A percentile compares a stretch with the other conserved stretches of the same genome.
Evolutionary conservation across 208 protist species (phyloP).

Genomic region (Histomonas meleagridis): DNA sequence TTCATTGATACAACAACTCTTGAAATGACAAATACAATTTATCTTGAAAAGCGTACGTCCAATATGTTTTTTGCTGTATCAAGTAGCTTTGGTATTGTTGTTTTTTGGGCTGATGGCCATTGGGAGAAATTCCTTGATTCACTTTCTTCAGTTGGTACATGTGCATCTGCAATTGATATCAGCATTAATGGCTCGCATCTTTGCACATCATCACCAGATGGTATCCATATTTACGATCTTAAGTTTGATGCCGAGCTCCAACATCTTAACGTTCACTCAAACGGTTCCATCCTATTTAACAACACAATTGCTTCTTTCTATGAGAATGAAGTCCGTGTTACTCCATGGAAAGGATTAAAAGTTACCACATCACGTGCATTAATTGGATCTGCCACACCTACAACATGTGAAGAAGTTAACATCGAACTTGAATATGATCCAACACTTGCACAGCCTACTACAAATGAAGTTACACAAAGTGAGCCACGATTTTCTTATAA

Average conservation of each 20-base stretch:
- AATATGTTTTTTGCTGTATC: not conserved
- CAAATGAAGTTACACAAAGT: not conserved
- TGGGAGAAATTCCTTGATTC: not conserved
- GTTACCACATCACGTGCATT: not conserved
- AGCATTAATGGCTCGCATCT: not conserved
- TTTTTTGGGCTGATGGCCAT: not conserved
- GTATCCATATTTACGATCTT: not conserved
- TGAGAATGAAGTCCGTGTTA: not conserved
- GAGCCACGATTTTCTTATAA: not conserved
- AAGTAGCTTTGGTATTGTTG: not conserved
- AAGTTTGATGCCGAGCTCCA: conserved; percentile 30
- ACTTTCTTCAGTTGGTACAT: not conserved
- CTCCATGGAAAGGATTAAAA: not conserved
- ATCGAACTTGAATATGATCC: not conserved
- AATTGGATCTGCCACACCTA: not conserved
- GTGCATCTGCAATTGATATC: not conserved
- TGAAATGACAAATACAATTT: not conserved
- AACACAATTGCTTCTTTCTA: not conserved
- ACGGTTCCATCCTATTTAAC: not conserved
- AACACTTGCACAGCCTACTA: not conserved
- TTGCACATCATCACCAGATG: not conserved
- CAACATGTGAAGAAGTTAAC: not conserved
- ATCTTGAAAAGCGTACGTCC: not conserved
- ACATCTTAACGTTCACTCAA: not conserved
- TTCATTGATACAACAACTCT: not conserved